Evolutionary conservation across 2,329 filamentous ascomycete genomes (phyloP).

Genomic region (Pseudopithomyces maydicus): DNA sequence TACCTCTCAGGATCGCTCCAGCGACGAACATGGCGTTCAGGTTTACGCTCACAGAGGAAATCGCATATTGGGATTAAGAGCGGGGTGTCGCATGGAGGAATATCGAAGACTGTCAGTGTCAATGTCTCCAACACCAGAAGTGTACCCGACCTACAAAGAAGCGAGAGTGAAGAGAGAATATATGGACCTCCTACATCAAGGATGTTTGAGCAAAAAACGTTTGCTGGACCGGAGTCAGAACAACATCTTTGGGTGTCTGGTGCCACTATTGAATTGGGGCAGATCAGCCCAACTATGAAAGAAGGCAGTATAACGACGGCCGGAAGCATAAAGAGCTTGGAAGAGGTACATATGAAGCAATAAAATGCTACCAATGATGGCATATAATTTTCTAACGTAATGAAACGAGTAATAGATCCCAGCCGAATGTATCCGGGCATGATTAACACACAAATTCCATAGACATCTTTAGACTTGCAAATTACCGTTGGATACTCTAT

Average conservation of each 20-base stretch:
- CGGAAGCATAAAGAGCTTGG: slow-evolving; percentile 3
- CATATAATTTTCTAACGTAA: neutral
- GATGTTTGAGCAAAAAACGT: neutral
- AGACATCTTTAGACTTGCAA: neutral
- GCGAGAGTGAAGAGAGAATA: slow-evolving; percentile 14
- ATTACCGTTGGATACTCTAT: neutral
- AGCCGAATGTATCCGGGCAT: neutral
- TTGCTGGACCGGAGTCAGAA: neutral
- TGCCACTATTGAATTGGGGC: neutral
- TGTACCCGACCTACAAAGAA: neutral
- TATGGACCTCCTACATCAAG: slow-evolving; percentile 7
- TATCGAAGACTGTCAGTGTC: slow-evolving; percentile 13
- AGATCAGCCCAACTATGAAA: neutral
- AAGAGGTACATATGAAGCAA: neutral
- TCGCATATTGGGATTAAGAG: slow-evolving; percentile 3
- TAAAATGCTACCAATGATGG: neutral
- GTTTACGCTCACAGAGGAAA: slow-evolving; percentile 4
- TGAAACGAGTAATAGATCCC: neutral
- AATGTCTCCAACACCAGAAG: slow-evolving; percentile 4
- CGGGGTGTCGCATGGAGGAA: neutral
- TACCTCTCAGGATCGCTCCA: slow-evolving; percentile 2
- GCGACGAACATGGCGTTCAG: slow-evolving; percentile 3
- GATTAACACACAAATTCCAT: too few relatives aligned
- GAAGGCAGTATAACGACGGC: slow-evolving; percentile 3
- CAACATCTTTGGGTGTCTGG: neutral